Conservation (phyloP, 257 asterid species). For the Datura wrightii region DNA sequence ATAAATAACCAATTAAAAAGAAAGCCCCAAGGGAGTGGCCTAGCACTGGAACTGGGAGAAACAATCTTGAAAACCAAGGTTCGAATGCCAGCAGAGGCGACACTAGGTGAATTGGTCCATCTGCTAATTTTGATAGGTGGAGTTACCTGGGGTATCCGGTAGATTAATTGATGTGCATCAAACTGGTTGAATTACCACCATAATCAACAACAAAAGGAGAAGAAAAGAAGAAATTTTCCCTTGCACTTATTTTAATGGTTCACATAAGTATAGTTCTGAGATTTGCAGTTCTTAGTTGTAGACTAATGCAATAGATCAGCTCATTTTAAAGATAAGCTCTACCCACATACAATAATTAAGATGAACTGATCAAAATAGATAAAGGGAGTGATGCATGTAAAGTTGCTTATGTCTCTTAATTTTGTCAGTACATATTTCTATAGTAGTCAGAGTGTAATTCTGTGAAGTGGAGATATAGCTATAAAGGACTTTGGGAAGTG, state of each 20-base stretch:
- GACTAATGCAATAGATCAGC: slow-evolving; percentile 5
- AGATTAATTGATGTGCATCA: background rate
- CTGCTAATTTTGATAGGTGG: background rate
- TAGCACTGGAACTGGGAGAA: background rate
- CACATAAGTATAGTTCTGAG: slow-evolving; percentile 10
- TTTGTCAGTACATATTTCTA: background rate
- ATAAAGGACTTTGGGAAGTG: slow-evolving; percentile 21
- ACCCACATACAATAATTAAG: background rate
- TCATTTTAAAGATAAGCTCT: background rate
- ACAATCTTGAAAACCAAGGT: background rate
- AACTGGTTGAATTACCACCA: background rate
- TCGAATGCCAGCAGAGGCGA: background rate
- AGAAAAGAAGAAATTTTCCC: background rate
- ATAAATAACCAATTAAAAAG: slow-evolving; percentile 13
- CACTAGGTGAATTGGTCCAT: background rate
- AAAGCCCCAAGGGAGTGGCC: background rate
- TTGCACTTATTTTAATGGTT: background rate
- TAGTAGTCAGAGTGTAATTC: background rate
- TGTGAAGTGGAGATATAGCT: slow-evolving; percentile 17
- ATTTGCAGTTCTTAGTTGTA: slow-evolving; percentile 16
- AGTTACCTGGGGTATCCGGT: slow-evolving; percentile 1
- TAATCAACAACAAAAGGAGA: slow-evolving; percentile 9
- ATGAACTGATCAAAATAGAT: background rate
- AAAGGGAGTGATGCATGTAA: background rate
- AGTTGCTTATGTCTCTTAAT: background rate